Conservation (phyloP, 75 land plant genomes). For the Cupressus sempervirens region DNA sequence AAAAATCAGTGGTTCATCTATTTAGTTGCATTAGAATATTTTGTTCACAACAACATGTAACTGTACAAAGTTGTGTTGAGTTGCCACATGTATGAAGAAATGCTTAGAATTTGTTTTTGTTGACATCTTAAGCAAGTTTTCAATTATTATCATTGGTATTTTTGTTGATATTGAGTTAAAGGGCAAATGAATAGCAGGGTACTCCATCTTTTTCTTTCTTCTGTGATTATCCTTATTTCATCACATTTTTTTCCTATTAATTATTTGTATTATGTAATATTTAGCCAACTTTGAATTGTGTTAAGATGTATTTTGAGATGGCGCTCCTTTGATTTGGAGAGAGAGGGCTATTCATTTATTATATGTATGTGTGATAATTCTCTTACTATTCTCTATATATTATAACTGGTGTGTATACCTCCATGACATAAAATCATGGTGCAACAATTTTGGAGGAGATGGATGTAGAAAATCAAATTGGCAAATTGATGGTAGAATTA, state of each 20-base stretch:
- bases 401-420: background rate
- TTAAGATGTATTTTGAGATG: no score
- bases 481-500: no score
- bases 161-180: no score
- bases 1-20: background rate
- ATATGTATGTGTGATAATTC: background rate
- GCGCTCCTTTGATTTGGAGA: background rate
- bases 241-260: background rate
- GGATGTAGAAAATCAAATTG: constrained; percentile 99
- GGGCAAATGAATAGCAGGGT: background rate
- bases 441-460: constrained; percentile 98
- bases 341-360: background rate
- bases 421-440: constrained; percentile 87
- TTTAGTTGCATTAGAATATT: background rate
- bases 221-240: background rate
- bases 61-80: no score
- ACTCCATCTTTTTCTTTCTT: background rate
- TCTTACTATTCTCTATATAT: background rate
- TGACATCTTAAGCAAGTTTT: background rate
- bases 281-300: no score
- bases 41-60: no score
- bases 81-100: background rate
- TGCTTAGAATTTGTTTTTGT: no score
- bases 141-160: background rate
- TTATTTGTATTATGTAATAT: background rate